phyloP scores from a whole-genome alignment of 106 monocot species.

The Dactylorhiza incarnata region DNA sequence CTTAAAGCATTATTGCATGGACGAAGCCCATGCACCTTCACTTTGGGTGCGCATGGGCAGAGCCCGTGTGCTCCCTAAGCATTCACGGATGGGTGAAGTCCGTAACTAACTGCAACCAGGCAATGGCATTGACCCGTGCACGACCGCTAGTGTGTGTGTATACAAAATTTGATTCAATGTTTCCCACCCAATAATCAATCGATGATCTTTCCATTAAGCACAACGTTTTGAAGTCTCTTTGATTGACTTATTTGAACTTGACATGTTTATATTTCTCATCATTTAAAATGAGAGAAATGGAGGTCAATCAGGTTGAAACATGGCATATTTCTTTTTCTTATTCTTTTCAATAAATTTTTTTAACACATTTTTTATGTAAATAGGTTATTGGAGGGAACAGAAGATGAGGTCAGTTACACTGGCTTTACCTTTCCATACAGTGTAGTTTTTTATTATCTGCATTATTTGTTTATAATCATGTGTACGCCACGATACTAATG shows the following conservation, averaged over 20 bases:
- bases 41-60: no score
- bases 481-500: no score
- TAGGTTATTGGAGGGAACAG: slow-evolving; percentile 88
- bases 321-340: not conserved
- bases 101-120: no score
- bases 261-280: not conserved
- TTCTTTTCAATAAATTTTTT: not conserved
- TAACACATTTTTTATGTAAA: slow-evolving; percentile 3
- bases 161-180: not conserved
- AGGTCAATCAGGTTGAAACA: not conserved
- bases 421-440: not conserved
- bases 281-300: not conserved
- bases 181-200: not conserved
- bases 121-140: no score
- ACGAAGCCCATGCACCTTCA: no score
- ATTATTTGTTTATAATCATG: no score
- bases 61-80: no score
- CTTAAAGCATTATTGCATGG: no score
- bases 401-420: slow-evolving; percentile 67
- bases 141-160: not conserved
- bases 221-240: not conserved
- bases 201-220: not conserved
- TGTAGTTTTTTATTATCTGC: no score
- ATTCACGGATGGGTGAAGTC: no score
- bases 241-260: not conserved